Percentiles rank a stretch among this genome's conserved stretches.
These are phyloP conservation scores for Diaporthe batatas DNA, from an alignment of 2,329 filamentous ascomycete species.

Conservation along the genomic window DNA sequence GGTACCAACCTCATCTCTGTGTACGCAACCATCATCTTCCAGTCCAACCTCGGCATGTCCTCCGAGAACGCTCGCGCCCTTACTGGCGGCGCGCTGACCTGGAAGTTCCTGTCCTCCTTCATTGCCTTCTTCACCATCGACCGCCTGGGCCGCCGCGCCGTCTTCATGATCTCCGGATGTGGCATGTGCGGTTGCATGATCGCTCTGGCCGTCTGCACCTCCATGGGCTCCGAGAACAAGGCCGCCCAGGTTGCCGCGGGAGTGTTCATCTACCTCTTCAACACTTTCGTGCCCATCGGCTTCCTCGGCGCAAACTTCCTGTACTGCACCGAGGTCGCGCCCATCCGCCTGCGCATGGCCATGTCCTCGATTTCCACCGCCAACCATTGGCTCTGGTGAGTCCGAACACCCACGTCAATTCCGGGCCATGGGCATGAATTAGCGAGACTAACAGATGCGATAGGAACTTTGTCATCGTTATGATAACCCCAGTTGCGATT, in stretches of 20 bases:
- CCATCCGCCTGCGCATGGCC: constrained; percentile 63
- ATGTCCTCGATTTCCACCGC: constrained; percentile 70
- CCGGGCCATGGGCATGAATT: background rate
- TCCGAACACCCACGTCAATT: constrained; percentile 11
- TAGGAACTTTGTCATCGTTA: constrained; percentile 60
- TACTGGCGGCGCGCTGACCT: constrained; percentile 64
- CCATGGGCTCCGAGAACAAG: constrained; percentile 59
- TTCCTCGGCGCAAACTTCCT: constrained; percentile 72
- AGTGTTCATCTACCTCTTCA: constrained; percentile 71
- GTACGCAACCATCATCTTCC: constrained; percentile 58
- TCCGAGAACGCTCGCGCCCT: constrained; percentile 56
- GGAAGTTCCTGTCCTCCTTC: constrained; percentile 67
- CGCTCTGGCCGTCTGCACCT: constrained; percentile 65
- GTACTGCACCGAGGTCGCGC: constrained; percentile 71
- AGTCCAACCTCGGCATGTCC: constrained; percentile 56
- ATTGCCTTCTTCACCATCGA: constrained; percentile 65
- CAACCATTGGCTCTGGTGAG: constrained; percentile 64
- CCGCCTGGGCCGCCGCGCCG: constrained; percentile 61
- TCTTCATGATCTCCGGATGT: constrained; percentile 65
- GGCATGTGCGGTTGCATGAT: constrained; percentile 70
- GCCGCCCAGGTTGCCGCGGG: constrained; percentile 64
- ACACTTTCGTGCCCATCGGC: constrained; percentile 71
- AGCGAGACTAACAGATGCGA: background rate
- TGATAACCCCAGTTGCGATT: constrained; percentile 62
- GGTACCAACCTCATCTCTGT: constrained; percentile 63